A percentile compares a stretch with the other conserved stretches of the same genome.
phyloP scores from a whole-genome alignment of 306 rosid species.

The Lathyrus tuberosus region DNA sequence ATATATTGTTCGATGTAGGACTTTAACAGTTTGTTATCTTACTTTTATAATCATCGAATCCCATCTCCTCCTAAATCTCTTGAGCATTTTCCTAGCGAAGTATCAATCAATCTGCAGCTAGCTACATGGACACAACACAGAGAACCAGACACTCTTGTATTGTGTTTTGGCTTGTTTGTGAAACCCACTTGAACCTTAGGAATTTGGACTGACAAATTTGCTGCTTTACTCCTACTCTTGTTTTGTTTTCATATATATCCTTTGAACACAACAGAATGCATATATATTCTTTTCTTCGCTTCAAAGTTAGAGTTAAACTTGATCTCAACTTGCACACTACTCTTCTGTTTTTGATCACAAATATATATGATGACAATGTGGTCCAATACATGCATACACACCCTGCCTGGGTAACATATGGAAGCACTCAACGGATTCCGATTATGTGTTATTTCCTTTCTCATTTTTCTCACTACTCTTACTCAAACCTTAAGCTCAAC shows the following conservation, averaged over 20 bases:
- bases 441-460: slow-evolving; percentile 36
- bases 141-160: neutral
- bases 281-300: slow-evolving; percentile 61
- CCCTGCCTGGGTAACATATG: slow-evolving; percentile 48
- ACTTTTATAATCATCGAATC: too few relatives aligned
- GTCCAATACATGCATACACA: slow-evolving; percentile 12
- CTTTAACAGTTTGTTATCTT: too few relatives aligned
- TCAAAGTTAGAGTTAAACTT: slow-evolving; percentile 58
- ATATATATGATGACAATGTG: slow-evolving; percentile 49
- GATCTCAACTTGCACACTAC: slow-evolving; percentile 51
- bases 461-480: slow-evolving; percentile 41
- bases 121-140: too few relatives aligned
- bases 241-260: neutral
- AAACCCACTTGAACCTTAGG: slow-evolving; percentile 51
- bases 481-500: slow-evolving; percentile 39
- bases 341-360: slow-evolving; percentile 36
- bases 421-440: slow-evolving; percentile 39
- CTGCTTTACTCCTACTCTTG: slow-evolving; percentile 58
- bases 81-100: too few relatives aligned
- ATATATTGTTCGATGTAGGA: too few relatives aligned
- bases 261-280: neutral
- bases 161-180: slow-evolving; percentile 21
- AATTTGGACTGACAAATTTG: slow-evolving; percentile 32
- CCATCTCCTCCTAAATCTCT: too few relatives aligned
- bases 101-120: slow-evolving; percentile 11